phyloP scores from a whole-genome alignment of 495 filamentous ascomycete genomes.

The Tuber aestivum region DNA sequence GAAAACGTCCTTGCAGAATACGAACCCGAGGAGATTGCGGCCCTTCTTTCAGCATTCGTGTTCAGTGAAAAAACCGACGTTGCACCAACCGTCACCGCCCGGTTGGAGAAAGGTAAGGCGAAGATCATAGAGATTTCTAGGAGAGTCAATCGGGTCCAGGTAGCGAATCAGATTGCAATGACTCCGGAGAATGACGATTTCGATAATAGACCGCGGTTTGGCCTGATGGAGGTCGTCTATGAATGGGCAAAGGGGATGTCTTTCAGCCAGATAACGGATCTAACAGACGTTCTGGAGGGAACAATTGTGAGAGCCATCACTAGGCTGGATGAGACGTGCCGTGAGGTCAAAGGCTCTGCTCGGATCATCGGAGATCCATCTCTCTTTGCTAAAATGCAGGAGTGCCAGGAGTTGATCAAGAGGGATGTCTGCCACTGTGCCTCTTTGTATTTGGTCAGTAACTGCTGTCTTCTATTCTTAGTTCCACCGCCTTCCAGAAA shows the following conservation, averaged over 20 bases:
- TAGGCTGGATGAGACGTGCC: slow-evolving; percentile 86
- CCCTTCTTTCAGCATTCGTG: slow-evolving; percentile 90
- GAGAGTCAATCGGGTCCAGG: slow-evolving; percentile 82
- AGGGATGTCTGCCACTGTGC: slow-evolving; percentile 88
- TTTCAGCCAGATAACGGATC: slow-evolving; percentile 93
- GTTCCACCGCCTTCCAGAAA: neutral
- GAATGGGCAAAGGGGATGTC: slow-evolving; percentile 98
- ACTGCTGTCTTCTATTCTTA: slow-evolving; percentile 4
- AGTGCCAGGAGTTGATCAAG: slow-evolving; percentile 94
- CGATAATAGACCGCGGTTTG: slow-evolving; percentile 76
- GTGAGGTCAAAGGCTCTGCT: slow-evolving; percentile 95
- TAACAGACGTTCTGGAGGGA: slow-evolving; percentile 94
- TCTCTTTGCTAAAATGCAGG: slow-evolving; percentile 91
- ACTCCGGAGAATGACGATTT: slow-evolving; percentile 86
- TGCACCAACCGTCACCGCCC: slow-evolving; percentile 73
- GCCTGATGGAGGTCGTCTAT: slow-evolving; percentile 93
- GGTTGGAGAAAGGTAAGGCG: slow-evolving; percentile 74
- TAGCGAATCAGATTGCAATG: slow-evolving; percentile 81
- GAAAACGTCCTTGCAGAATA: slow-evolving; percentile 95
- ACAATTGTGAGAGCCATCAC: slow-evolving; percentile 93
- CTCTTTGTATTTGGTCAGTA: slow-evolving; percentile 68
- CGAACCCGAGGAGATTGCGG: slow-evolving; percentile 93
- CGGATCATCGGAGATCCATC: slow-evolving; percentile 92
- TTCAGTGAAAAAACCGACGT: slow-evolving; percentile 95
- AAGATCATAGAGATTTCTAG: slow-evolving; percentile 83